Evolutionary conservation across 139 green algal genomes (phyloP), one percentile per base, ranked within the genome.

Genomic region (Closterium sp.): DNA sequence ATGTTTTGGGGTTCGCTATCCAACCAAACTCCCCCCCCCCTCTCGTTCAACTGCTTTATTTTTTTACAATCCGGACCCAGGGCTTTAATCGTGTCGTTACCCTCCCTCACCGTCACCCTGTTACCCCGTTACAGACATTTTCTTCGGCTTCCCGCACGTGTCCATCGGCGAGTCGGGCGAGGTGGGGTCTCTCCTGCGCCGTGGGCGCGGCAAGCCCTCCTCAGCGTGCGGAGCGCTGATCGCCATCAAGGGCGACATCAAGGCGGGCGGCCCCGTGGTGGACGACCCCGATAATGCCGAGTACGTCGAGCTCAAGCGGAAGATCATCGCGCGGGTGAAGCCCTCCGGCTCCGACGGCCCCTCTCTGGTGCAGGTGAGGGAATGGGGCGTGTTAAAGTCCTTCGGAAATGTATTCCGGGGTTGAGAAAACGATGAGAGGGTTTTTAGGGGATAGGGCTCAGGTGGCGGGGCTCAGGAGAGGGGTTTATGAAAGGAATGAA

Each of bases 141-240:
- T 98, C 95, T 98, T 98, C 91, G 96, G 95, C 89, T 97, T 98
- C 93, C 97, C 97, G 12, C 97, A 98, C 95, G 97, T 98, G 90
- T 95, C 94, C 91, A 97, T 98, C 35, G 95, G 97, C 89, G 91
- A 91, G 31, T 85, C 90, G 3, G 91, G 96, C 86, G 90, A 94
- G n/a, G 91, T 97, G 25, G 97, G 96, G 87, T 64, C 84, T 87
- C 96, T 97, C 83, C 93, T 89, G n/a, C 96, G 97, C 33, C 93
- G 95, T 23, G 95, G 95, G 81, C 94, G 96, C 69, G 91, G 91
- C 30, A 94, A 91, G 66, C 25, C 91, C 31, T 96, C 94, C 21
- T 95, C 94, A 93, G 97, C 97, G 2, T 98, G 97, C 93, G 97
- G 97, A 93, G 97, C 97, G 0, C 94, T 98, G 84, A 94, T 96